Base-by-base conservation (phyloP, 1,284 basidiomycete species). In the Ceratobasidium sp. region DNA sequence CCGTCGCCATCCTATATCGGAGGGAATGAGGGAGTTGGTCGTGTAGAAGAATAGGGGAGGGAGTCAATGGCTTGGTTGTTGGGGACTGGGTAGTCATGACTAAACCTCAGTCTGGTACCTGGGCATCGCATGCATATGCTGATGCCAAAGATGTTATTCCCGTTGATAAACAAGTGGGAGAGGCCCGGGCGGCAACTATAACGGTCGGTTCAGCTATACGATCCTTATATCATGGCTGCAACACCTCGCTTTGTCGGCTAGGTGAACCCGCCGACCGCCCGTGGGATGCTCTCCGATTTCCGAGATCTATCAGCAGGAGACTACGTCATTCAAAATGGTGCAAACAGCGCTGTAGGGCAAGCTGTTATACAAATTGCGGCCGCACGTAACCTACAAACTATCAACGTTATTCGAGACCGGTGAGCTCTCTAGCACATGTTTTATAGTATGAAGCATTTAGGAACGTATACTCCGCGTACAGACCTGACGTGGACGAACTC, bases 231-330 rank as follows among this genome's bases (percentile, higher is more conserved):
- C 64, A 53, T 4, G 29, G 32, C 52, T 20, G 45, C 54, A 15
- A 54, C 8, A 7, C 13, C 42, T 13, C n/a, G 7, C 25, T n/a
- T n/a, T 22, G 27, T 35, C n/a, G 3, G 31, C n/a, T 69, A 92
- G 90, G 87, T 93, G 42, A 94, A 94, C 74, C 91, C 91, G 2
- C 83, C 92, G 0, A 92, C 92, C 0, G 93, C 92, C 0, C 88
- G 88, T 71, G 88, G 90, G 74, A 91, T 94, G 87, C 82, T 94
- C 5, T 82, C 82, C 35, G 85, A 90, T 60, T 93, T 90, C 78
- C 82, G 87, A 5, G 74, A 82, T 31, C 82, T 93, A 49, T 73
- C 84, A 64, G 79, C 82, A 57, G 89, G 86, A 0, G 90, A 92
- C 65, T 93, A 88, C 86, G 81, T 94, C 5, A 77, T 93, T 20